These are phyloP conservation scores for Gyromitra esculenta DNA, from an alignment of 2,329 filamentous ascomycete species.

Conservation along the genomic window DNA sequence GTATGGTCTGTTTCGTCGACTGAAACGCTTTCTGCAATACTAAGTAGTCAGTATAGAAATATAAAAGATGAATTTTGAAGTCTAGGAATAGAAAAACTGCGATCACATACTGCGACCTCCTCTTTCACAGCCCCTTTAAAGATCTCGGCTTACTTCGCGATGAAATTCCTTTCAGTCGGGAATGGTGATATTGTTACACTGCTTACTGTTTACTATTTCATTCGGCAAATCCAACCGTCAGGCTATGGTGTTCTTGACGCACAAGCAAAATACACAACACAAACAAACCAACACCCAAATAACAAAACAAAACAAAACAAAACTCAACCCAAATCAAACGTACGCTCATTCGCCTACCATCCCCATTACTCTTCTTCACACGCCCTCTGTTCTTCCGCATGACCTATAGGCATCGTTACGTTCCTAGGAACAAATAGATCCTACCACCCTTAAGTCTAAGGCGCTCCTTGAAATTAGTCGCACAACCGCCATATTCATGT, in stretches of 20 bases:
- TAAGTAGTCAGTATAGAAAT: neutral
- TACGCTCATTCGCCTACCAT: no score
- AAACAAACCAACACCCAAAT: no score
- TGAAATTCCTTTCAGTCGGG: conserved; percentile 62
- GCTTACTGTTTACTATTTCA: neutral
- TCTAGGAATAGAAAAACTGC: neutral
- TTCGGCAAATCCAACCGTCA: no score
- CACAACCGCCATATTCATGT: conserved; percentile 62
- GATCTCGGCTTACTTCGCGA: conserved; percentile 60
- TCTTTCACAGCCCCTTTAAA: conserved; percentile 53
- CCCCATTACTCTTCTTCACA: no score
- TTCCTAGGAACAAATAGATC: conserved; percentile 64
- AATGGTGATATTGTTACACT: conserved; percentile 59
- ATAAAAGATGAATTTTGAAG: neutral
- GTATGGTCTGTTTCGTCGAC: conserved; percentile 59
- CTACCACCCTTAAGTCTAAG: conserved; percentile 60
- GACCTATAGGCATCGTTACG: conserved; percentile 61
- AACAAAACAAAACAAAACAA: no score
- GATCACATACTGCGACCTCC: neutral
- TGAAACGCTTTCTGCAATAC: neutral
- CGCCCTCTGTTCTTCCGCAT: no score
- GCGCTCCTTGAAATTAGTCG: conserved; percentile 62
- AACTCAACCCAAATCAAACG: no score
- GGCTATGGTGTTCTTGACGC: no score
- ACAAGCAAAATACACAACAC: no score